Evolutionary conservation across 306 rosid species (phyloP), one percentile per base, ranked within the genome.

Genomic region (Ormosia semicastrata): DNA sequence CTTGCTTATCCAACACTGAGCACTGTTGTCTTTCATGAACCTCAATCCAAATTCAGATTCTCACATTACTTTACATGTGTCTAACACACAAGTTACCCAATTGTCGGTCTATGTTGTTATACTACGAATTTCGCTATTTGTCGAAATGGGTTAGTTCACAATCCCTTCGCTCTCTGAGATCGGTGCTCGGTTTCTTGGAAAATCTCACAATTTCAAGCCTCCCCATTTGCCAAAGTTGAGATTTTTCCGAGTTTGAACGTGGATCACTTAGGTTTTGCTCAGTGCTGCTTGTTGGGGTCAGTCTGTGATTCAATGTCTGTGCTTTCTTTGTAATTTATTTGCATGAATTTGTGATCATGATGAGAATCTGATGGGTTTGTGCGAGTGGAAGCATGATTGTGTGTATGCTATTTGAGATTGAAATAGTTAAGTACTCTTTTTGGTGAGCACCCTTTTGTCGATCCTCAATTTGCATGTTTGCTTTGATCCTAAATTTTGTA

Each of bases 161-260:
- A 73, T 79, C 29, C 81, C 47, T 85, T 46, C 33, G 2, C 18
- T 58, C 47, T 67, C 13, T 58, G n/a, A 46, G 73, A 81, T 82
- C 82, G 13, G 58, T 73, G 74, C 57, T 89, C 49, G 86, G 57
- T 83, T 87, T 80, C 33, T 18, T 41, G 43, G 7, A 43, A 60
- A 41, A 73, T 82, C 39, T 71, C 76, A 10, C 67, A 40, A 67
- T 73, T 69, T 56, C n/a, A 36, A 66, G 65, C 33, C 47, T 64
- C 75, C 83, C 86, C 86, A 24, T 77, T 49, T 69, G 33, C 73
- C 54, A 67, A 78, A 83, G 85, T 10, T 81, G 64, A 70, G 67
- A 77, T 76, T 86, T 83, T 71, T 57, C 15, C 53, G 58, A 75
- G 50, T 50, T 79, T 71, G 2, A 53, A 63, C 83, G 89, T 83